Conservation (phyloP, 2,329 filamentous ascomycete genomes). For the Fusarium sp. region DNA sequence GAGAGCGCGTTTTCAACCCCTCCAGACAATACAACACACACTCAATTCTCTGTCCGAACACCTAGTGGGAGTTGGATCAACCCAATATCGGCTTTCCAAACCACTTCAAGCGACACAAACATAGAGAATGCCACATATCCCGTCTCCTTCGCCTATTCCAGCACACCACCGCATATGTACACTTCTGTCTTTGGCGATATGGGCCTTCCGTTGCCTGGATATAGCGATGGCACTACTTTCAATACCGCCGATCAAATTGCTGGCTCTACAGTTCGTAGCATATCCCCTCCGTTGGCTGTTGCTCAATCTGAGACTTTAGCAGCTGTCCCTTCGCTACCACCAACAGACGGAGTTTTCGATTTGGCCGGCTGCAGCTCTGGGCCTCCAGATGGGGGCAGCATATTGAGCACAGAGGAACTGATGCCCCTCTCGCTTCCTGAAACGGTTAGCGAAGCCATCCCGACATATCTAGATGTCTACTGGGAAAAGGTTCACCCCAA, state of each 20-base stretch:
- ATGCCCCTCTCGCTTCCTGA: constrained; percentile 50
- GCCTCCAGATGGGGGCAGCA: constrained; percentile 52
- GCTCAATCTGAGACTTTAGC: constrained; percentile 61
- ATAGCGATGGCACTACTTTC: constrained; percentile 49
- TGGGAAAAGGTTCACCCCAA: constrained; percentile 61
- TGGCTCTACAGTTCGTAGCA: constrained; percentile 58
- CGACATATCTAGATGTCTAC: constrained; percentile 61
- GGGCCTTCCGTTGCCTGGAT: constrained; percentile 48
- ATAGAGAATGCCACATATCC: constrained; percentile 37
- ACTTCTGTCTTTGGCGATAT: constrained; percentile 48
- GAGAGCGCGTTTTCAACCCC: constrained; percentile 59
- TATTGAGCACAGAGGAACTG: constrained; percentile 44
- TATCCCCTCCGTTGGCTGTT: constrained; percentile 58
- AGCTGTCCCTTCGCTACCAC: constrained; percentile 54
- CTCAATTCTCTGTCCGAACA: constrained; percentile 41
- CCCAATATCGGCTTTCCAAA: constrained; percentile 44
- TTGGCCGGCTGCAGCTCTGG: constrained; percentile 52
- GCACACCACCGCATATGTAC: constrained; percentile 47
- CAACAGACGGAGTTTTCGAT: constrained; percentile 48
- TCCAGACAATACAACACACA: constrained; percentile 49
- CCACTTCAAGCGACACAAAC: constrained; percentile 28
- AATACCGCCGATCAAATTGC: constrained; percentile 51
- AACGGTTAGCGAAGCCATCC: constrained; percentile 55
- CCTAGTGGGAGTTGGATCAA: constrained; percentile 48
- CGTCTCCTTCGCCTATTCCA: constrained; percentile 44